Evolutionary conservation across 2,329 filamentous ascomycete genomes (phyloP).

Genomic region (Penicillium sp.): DNA sequence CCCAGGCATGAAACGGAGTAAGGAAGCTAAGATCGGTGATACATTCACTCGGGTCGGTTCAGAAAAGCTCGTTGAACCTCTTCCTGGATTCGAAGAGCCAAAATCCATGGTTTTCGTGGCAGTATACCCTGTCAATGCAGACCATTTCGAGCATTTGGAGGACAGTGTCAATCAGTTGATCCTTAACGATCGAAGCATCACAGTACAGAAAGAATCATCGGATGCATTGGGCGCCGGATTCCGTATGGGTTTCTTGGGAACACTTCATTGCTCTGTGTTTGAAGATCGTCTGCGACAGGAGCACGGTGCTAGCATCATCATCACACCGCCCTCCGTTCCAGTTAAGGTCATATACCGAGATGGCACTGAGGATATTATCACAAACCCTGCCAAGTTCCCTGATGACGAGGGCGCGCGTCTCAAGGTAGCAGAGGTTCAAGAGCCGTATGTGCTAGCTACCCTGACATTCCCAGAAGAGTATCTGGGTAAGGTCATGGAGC

Average conservation of each 20-base stretch:
- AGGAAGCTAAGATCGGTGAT: constrained; percentile 94
- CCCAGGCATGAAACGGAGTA: constrained; percentile 94
- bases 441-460: constrained; percentile 78
- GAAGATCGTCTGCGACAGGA: constrained; percentile 93
- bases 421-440: constrained; percentile 64
- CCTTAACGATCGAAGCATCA: constrained; percentile 93
- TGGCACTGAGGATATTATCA: constrained; percentile 75
- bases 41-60: constrained; percentile 83
- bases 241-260: constrained; percentile 93
- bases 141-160: constrained; percentile 81
- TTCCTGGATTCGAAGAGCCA: constrained; percentile 93
- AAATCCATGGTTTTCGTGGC: constrained; percentile 99
- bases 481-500: constrained; percentile 88
- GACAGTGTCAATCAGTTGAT: constrained; percentile 94
- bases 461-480: constrained; percentile 94
- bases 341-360: constrained; percentile 80
- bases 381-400: constrained; percentile 86
- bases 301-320: constrained; percentile 91
- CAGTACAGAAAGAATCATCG: constrained; percentile 88
- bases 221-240: constrained; percentile 93
- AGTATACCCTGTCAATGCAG: constrained; percentile 89
- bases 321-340: constrained; percentile 92
- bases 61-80: constrained; percentile 74
- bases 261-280: constrained; percentile 97
- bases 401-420: constrained; percentile 63